Evolutionary conservation across 768 basidiomycete species (phyloP), one percentile per base, ranked within the genome.

Genomic region (Scleroderma citrinum): DNA sequence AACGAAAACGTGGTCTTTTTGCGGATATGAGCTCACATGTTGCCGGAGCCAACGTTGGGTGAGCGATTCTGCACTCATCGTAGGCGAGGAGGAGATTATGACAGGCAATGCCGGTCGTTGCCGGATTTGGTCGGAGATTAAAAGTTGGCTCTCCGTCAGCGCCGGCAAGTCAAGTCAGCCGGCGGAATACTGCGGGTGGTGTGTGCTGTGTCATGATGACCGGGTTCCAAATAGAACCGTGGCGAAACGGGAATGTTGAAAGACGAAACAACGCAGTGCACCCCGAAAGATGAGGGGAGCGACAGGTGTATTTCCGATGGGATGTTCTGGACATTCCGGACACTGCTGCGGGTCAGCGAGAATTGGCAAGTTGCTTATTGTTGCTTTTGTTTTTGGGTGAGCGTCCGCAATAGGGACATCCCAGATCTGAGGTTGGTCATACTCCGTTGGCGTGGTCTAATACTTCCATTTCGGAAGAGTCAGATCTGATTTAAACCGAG

Each of bases 11-110:
- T 77, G 73, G 48, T 83, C 79, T 19, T 58, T 63, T 45, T 75
- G 60, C 3, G 68, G 58, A 59, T 93, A 93, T 20, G 77, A 61
- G 52, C 69, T 72, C 50, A 77, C 69, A 54, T 82, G 80, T 54
- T 86, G 76, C 23, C 77, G 74, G 51, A 92, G 75, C 88, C 88
- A 92, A 54, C 64, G 66, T 44, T 72, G 73, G 11, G 70, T 72
- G 45, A 69, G 61, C 6, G 68, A 62, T 42, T 67, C 64, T 17
- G 63, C 56, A 59, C 64, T 66, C 65, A 65, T 66, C 20, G 31
- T 35, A 26, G 39, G 7, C 8, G 13, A 31, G 30, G 19, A 13
- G 21, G 42, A 12, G 11, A 23, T 41, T 13, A 24, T 12, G 24
- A 26, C 17, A 14, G 7, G 35, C 17, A 42, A 42, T 40, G 40